Base-by-base conservation (phyloP, 306 rosid species). In the Ochetophila trinervis region DNA sequence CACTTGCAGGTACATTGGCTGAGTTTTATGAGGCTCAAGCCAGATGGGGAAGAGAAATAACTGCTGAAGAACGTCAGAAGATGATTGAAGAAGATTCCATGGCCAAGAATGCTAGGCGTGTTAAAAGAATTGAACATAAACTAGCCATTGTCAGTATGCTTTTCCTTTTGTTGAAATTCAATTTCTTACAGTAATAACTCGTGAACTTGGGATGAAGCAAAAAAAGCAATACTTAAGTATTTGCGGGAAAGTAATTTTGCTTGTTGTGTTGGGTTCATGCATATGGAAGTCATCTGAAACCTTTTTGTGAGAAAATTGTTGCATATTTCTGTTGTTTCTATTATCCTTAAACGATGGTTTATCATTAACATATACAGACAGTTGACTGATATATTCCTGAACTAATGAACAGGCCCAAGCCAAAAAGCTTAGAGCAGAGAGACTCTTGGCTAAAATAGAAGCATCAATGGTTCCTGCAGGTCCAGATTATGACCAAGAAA, bases 21-120 rank as follows among this genome's bases (percentile, higher is more conserved):
- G 96, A 94, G 85, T 90, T 90, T 72, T 80, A 86, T 30, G 88
- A 90, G 82, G 96, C 91, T 68, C 83, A 82, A 79, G 84, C 86
- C 65, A 72, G 82, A n/a, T 88, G 97, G 91, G 95, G 96, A 81
- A 83, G 82, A 72, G 90, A 83, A 48, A 69, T 90, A 80, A 78
- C 96, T 73, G 67, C 81, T 60, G 85, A 84, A 65, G 99, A 94
- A 64, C 86, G 77, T 59, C 78, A 83, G 82, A 86, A 71, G 81
- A 94, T 84, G 87, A 73, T 85, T 71, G 86, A 94, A 76, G 91
- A 90, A 81, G 87, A 83, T 62, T 55, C 86, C n/a, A 71, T 71
- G 78, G 85, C 83, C 30, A 94, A 80, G 73, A 76, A 50, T 65
- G 81, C 77, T 53, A 84, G 83, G 79, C 83, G 82, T 70, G 73